Evolutionary conservation across 345 rosid species (phyloP), one percentile per base, ranked within the genome.

Genomic region (Dipteronia dyeriana): DNA sequence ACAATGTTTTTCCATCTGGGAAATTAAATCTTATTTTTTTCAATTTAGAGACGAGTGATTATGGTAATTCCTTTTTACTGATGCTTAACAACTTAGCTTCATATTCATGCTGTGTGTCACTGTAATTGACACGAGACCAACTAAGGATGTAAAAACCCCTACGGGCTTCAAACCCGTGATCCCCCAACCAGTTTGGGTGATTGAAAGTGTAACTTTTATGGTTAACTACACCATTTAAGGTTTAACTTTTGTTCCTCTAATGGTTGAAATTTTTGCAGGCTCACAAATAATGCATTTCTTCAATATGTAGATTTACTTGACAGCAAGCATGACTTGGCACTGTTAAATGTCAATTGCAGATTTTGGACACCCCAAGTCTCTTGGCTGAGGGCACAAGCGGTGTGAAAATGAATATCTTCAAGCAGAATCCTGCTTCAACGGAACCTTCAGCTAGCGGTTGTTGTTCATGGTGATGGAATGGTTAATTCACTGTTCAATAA

Each of bases 301-400:
- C 41, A 26, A 47, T 26, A 43, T 29, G 3, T 9, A 57, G 67
- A 41, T 60, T 60, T 43, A 12, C 45, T 38, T 23, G 13, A 61
- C 43, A 23, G 16, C 47, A 43, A 73, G 34, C 77, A n/a, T 65
- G 62, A 31, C 41, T 2, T 10, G 68, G 31, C 2, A 66, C 13
- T 1, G 8, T 29, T 20, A 59, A 75, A 71, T 72, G 5, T 20
- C 7, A n/a, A 17, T 45, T 80, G 86, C 87, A 95, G 98, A 91
- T 95, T n/a, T 85, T 92, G 85, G 98, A 95, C 66, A 88, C 98
- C 1, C 97, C 97, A 2, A 91, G 93, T 75, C 92, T 95, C 23
- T 69, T 88, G 72, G 91, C 93, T 0, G 95, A 91, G 82, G 97
- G 94, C 10, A 89, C 97, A 0, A 84, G 87, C 19, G 92, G 97